These are phyloP conservation scores for Coleophoma crateriformis DNA, from an alignment of 2,329 filamentous ascomycete species.

Conservation along the genomic window DNA sequence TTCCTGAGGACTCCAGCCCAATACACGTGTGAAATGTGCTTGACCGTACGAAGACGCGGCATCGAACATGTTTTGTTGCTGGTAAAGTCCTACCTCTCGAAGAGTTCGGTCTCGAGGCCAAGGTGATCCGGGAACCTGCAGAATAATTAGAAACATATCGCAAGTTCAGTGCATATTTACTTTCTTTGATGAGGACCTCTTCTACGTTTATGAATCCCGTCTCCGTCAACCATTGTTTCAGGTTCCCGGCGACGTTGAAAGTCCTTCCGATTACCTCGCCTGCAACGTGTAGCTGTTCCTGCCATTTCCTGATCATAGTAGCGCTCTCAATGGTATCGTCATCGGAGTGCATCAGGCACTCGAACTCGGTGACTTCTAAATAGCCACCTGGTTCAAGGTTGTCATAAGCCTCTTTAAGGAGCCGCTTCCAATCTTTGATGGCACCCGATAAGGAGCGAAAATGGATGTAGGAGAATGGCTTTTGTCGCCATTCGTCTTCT, in stretches of 20 bases:
- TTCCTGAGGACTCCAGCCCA: conserved; percentile 23
- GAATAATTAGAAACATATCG: background rate
- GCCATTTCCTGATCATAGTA: conserved; percentile 12
- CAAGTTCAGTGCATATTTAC: background rate
- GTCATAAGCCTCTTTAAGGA: conserved; percentile 13
- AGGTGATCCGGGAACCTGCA: conserved; percentile 8
- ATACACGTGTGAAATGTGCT: conserved; percentile 21
- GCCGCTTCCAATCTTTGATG: conserved; percentile 24
- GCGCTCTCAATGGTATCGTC: conserved; percentile 5
- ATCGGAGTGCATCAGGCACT: conserved; percentile 12
- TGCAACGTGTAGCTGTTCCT: conserved; percentile 10
- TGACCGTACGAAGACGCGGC: conserved; percentile 9
- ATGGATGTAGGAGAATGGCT: conserved; percentile 29
- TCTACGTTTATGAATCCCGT: conserved; percentile 29
- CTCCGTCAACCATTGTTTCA: conserved; percentile 23
- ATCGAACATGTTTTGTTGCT: conserved; percentile 15
- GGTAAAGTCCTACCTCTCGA: conserved; percentile 29
- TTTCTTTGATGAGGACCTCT: conserved; percentile 8
- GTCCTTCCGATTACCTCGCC: conserved; percentile 29
- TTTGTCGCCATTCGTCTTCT: conserved; percentile 22
- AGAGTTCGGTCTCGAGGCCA: conserved; percentile 34
- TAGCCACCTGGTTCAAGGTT: conserved; percentile 19
- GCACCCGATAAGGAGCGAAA: conserved; percentile 29
- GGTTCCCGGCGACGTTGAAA: conserved; percentile 10
- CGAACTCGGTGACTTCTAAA: conserved; percentile 19